phyloP scores from a whole-genome alignment of 1,284 basidiomycete genomes.

The Ganoderma sinense region DNA sequence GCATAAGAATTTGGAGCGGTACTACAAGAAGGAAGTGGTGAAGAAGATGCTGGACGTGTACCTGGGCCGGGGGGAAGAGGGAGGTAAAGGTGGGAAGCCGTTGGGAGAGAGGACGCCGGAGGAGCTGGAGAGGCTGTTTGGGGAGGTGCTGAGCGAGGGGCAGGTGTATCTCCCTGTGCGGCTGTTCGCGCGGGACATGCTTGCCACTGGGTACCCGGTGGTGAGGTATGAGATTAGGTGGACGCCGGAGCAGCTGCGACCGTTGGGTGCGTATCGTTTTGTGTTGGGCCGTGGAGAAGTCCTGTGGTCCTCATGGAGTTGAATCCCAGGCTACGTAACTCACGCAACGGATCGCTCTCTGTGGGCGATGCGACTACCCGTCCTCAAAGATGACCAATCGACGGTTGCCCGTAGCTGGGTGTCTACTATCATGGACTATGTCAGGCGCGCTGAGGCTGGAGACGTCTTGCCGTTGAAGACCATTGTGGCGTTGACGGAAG shows the following conservation, averaged over 20 bases:
- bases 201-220: conserved; percentile 62
- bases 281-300: background rate
- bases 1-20: conserved; percentile 63
- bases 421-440: conserved; percentile 50
- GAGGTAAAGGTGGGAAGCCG: conserved; percentile 39
- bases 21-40: conserved; percentile 60
- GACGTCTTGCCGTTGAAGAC: conserved; percentile 45
- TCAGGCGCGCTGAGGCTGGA: conserved; percentile 45
- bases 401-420: conserved; percentile 60
- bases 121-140: conserved; percentile 57
- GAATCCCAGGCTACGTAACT: conserved; percentile 64
- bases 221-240: conserved; percentile 75
- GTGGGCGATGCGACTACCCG: conserved; percentile 52
- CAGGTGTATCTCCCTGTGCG: conserved; percentile 78
- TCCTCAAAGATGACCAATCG: conserved; percentile 53
- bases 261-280: conserved; percentile 51
- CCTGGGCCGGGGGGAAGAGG: conserved; percentile 18
- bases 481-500: conserved; percentile 57
- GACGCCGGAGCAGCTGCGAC: conserved; percentile 65
- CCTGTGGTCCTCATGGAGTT: background rate
- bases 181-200: conserved; percentile 67
- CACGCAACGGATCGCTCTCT: conserved; percentile 68
- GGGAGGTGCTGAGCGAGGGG: conserved; percentile 67
- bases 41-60: conserved; percentile 56
- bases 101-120: conserved; percentile 44